These are phyloP conservation scores for Marchantia paleacea DNA, from an alignment of 225 moss, liverwort and hornwort genomes.

Conservation along the genomic window DNA sequence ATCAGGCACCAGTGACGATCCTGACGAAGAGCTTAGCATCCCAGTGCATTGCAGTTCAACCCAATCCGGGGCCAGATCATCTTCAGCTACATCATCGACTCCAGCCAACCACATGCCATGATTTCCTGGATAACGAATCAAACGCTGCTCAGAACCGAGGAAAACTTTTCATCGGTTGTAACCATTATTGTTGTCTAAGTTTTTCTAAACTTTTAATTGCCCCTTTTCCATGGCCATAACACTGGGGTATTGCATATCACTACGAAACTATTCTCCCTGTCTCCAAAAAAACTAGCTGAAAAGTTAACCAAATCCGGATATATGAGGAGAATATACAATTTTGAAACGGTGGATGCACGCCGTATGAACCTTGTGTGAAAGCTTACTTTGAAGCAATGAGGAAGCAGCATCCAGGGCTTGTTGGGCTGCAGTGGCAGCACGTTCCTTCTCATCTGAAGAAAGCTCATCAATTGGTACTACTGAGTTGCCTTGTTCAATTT, in stretches of 20 bases:
- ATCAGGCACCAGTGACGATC: conserved; percentile 78
- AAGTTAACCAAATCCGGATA: neutral
- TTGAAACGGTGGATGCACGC: neutral
- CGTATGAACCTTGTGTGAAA: neutral
- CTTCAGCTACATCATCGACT: conserved; percentile 54
- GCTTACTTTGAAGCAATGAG: conserved; percentile 59
- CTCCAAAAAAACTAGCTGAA: neutral
- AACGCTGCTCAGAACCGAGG: neutral
- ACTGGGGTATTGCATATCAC: neutral
- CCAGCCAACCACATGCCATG: conserved; percentile 78
- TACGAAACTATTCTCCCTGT: neutral
- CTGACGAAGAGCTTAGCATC: conserved; percentile 65
- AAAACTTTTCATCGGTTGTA: neutral
- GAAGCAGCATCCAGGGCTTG: conserved; percentile 71
- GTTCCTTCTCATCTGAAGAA: conserved; percentile 76
- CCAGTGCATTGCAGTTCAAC: conserved; percentile 73
- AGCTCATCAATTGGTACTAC: conserved; percentile 64
- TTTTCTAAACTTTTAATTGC: neutral
- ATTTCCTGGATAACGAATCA: conserved; percentile 31
- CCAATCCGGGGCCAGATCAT: conserved; percentile 62
- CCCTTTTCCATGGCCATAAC: too few relatives aligned
- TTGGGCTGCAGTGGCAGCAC: conserved; percentile 68
- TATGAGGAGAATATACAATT: neutral
- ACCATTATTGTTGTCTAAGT: neutral
- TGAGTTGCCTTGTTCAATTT: conserved; percentile 67